Base-by-base conservation (phyloP, 2,329 filamentous ascomycete genomes). In the Aspergillus sp. region DNA sequence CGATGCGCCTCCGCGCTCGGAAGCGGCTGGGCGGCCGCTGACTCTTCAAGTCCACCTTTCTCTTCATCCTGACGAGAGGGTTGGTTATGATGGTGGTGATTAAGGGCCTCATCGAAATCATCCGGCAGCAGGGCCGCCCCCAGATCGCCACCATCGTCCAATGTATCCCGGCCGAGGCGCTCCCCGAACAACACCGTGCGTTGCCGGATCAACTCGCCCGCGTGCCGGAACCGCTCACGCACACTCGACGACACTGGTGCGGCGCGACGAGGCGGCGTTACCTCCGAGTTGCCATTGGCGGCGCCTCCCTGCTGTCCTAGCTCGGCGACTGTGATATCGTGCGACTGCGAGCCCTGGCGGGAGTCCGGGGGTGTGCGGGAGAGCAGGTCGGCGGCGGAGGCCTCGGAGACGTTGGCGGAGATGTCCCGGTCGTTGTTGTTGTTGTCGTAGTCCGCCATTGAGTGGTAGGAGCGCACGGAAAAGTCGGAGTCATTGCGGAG, bases 1-100 rank as follows among this genome's bases (percentile, higher is more conserved):
- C 72, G 70, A 66, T 75, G 73, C 1, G 73, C 73, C 55, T 74
- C 73, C 2, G 72, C 67, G 47, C 68, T 72, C 8, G 70, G 65
- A 1, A 66, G 57, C 3, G 64, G 62, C 52, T 67, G 59, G 0
- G 61, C 42, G 15, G 64, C 61, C 2, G 51, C 55, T 11, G 64
- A 62, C 17, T 66, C 56, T 2, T 57, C 62, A 41, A 65, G 56
- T 7, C 17, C 38, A 12, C 44, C 60, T 5, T 61, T 65, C 9
- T 66, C 65, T 22, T 66, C 64, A 6, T 64, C 61, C 1, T 64
- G 55, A 4, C 5, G 17, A 3, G 26, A 26, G 22, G 32, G 34
- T 11, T 70, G 59, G 13, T 64, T 64, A 2, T 65, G 51, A 2
- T 65, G 26, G 0, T 30, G 26, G 0, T 30, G 26, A 1, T 30